Conservation (phyloP, 495 filamentous ascomycete species). For the Hyaloscypha variabilis region DNA sequence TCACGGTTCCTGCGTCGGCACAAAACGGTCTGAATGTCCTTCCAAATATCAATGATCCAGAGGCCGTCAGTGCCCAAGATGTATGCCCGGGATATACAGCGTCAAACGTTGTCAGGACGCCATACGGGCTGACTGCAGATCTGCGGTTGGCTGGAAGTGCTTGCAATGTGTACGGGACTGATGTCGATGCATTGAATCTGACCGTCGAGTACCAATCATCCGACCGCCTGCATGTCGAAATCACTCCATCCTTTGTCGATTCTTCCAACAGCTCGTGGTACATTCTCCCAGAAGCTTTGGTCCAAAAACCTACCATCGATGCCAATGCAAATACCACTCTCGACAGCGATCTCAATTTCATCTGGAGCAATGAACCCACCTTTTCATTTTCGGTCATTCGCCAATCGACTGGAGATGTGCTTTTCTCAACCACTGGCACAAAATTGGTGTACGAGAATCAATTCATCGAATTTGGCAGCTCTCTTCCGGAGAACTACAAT, state of each 20-base stretch:
- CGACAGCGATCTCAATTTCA: slow-evolving; percentile 56
- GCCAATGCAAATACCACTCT: slow-evolving; percentile 34
- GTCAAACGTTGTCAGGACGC: slow-evolving; percentile 55
- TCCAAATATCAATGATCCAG: slow-evolving; percentile 72
- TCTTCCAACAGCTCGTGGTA: slow-evolving; percentile 69
- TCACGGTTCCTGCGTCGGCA: slow-evolving; percentile 60
- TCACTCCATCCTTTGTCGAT: slow-evolving; percentile 68
- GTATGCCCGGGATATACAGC: slow-evolving; percentile 79
- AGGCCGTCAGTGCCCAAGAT: slow-evolving; percentile 70
- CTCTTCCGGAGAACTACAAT: slow-evolving; percentile 71
- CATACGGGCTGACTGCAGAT: slow-evolving; percentile 58
- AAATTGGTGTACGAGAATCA: slow-evolving; percentile 78
- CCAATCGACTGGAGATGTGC: slow-evolving; percentile 60
- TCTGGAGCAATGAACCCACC: slow-evolving; percentile 63
- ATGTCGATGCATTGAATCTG: slow-evolving; percentile 65
- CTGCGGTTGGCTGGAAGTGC: slow-evolving; percentile 65
- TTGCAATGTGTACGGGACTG: slow-evolving; percentile 76
- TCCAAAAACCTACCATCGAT: slow-evolving; percentile 59
- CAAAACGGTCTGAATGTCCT: slow-evolving; percentile 61
- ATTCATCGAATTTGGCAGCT: slow-evolving; percentile 75
- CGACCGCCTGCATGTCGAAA: slow-evolving; percentile 75
- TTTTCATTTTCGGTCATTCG: slow-evolving; percentile 76
- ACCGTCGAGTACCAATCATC: slow-evolving; percentile 73
- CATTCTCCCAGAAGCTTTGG: slow-evolving; percentile 62
- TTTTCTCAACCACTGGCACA: slow-evolving; percentile 74